Percentiles rank a stretch among this genome's conserved stretches.
Conservation (phyloP, 306 rosid species). For the Amphicarpaea edgeworthii region DNA sequence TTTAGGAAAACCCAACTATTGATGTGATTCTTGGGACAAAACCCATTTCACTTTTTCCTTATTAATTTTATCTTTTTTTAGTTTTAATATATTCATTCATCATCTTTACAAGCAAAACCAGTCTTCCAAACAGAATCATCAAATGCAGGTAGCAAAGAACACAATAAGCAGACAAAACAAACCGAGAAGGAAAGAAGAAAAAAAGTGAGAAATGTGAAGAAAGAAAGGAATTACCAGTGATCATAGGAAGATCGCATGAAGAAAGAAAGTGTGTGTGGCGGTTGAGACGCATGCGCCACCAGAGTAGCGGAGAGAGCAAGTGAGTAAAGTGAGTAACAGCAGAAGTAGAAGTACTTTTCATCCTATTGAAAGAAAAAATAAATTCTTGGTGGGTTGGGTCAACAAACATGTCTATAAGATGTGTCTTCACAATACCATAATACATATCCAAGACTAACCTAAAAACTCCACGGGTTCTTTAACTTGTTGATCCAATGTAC, state of each 20-base stretch:
- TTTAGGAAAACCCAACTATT: neutral
- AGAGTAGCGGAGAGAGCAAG: slow-evolving; percentile 7
- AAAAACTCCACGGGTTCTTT: slow-evolving; percentile 54
- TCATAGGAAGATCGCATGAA: neutral
- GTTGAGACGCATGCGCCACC: slow-evolving; percentile 34
- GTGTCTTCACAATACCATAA: slow-evolving; percentile 31
- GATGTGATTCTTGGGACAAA: neutral
- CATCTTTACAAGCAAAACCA: no score
- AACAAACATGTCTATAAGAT: slow-evolving; percentile 15
- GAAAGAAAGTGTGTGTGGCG: neutral
- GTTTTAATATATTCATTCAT: no score
- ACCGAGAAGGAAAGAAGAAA: no score
- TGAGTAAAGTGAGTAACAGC: neutral
- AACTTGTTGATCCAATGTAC: slow-evolving; percentile 57
- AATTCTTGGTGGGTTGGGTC: neutral
- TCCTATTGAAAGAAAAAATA: neutral
- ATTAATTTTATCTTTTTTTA: no score
- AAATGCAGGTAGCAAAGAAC: slow-evolving; percentile 23
- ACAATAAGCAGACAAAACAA: neutral
- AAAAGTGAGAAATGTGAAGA: neutral
- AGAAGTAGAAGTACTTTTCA: neutral
- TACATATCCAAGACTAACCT: slow-evolving; percentile 23
- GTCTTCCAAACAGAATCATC: no score
- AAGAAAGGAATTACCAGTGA: slow-evolving; percentile 31
- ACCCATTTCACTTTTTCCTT: no score